A percentile compares a stretch with the other conserved stretches of the same genome.
Conservation (phyloP, 495 filamentous ascomycete genomes). For the Zalerion maritima region DNA sequence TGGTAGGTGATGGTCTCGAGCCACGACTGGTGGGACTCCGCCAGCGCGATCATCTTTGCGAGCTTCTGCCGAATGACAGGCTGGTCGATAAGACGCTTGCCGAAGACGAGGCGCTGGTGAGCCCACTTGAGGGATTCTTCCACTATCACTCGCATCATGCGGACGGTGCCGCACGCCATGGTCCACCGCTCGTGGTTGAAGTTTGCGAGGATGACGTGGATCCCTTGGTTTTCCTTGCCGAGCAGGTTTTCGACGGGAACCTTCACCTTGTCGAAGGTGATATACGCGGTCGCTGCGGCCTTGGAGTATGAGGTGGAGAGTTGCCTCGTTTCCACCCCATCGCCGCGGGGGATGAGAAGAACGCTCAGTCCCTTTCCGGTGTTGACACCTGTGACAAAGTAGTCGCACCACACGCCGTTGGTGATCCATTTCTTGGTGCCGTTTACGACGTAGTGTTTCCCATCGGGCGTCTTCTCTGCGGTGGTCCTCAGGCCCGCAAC, state of each 20-base stretch:
- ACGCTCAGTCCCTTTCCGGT: constrained; percentile 75
- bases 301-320: constrained; percentile 84
- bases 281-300: constrained; percentile 61
- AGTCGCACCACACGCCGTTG: constrained; percentile 71
- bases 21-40: constrained; percentile 74
- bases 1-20: constrained; percentile 74
- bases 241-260: constrained; percentile 68
- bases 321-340: constrained; percentile 54
- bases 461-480: constrained; percentile 65
- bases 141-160: constrained; percentile 50
- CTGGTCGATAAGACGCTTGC: constrained; percentile 67
- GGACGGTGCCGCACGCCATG: constrained; percentile 50
- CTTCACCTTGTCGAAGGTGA: constrained; percentile 78
- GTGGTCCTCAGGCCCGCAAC: constrained; percentile 74
- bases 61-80: constrained; percentile 81
- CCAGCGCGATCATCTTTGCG: constrained; percentile 74
- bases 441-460: constrained; percentile 73
- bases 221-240: constrained; percentile 75
- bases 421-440: constrained; percentile 94
- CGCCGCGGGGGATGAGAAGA: constrained; percentile 56
- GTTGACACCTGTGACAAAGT: constrained; percentile 69
- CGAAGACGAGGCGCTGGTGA: constrained; percentile 78
- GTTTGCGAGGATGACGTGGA: constrained; percentile 77
- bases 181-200: constrained; percentile 73
- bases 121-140: constrained; percentile 85